Percentiles rank a stretch among this genome's conserved stretches.
phyloP scores from a whole-genome alignment of 2,329 filamentous ascomycete species.

The Colletotrichum sp. region DNA sequence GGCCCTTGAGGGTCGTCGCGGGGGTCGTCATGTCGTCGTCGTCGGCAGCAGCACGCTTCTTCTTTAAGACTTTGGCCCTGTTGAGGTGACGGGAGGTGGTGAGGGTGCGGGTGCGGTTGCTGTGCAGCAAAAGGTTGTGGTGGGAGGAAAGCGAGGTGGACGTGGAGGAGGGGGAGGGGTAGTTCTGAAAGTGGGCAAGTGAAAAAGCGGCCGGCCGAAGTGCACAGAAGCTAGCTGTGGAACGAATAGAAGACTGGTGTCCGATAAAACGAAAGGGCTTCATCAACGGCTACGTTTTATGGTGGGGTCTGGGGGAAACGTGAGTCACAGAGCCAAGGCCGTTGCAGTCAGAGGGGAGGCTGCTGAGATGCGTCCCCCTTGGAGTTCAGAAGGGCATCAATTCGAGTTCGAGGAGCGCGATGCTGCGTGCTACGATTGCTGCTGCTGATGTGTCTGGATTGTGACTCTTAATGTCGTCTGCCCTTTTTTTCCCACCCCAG shows the following conservation, averaged over 20 bases:
- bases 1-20: conserved; percentile 82
- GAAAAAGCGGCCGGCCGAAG: conserved; percentile 22
- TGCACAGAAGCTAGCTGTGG: conserved; percentile 22
- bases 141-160: background rate
- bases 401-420: background rate
- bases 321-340: conserved; percentile 16
- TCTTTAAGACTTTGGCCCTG: background rate
- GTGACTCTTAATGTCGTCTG: conserved; percentile 1
- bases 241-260: conserved; percentile 23
- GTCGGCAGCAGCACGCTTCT: background rate
- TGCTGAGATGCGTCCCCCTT: background rate
- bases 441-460: background rate
- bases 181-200: conserved; percentile 14
- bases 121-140: background rate
- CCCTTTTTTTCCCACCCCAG: background rate
- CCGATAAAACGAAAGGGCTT: conserved; percentile 19
- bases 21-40: conserved; percentile 50
- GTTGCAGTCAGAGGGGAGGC: background rate
- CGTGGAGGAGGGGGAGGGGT: conserved; percentile 19
- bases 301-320: conserved; percentile 14
- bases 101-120: conserved; percentile 5
- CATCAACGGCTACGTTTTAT: conserved; percentile 13
- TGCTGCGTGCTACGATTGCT: background rate
- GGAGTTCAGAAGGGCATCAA: background rate
- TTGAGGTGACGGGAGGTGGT: conserved; percentile 10